Percentiles rank a stretch among this genome's conserved stretches.
Conservation (phyloP, 306 rosid genomes). For the Carpinus fangiana region DNA sequence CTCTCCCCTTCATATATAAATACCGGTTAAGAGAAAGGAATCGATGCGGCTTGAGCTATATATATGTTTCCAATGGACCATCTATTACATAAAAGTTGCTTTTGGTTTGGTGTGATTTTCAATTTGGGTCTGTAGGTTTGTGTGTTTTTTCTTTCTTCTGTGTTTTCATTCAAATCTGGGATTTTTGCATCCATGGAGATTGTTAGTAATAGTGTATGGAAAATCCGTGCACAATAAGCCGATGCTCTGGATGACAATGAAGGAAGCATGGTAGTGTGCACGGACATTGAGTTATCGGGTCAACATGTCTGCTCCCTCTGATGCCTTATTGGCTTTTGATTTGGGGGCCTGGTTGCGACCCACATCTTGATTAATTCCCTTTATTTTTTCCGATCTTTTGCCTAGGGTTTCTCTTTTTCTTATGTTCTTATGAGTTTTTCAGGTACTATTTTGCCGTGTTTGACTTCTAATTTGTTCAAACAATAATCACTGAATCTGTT, state of each 20-base stretch:
- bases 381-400: neutral
- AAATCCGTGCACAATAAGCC: conserved; percentile 90
- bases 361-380: conserved; percentile 29
- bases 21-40: neutral
- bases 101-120: too few relatives aligned
- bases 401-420: neutral
- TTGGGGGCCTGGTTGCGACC: conserved; percentile 95
- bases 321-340: conserved; percentile 44
- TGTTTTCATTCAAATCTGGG: neutral
- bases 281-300: conserved; percentile 65
- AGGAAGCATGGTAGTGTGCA: conserved; percentile 89
- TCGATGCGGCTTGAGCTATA: too few relatives aligned
- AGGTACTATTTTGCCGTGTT: too few relatives aligned
- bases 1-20: neutral
- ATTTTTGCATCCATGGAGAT: neutral
- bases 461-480: too few relatives aligned
- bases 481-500: too few relatives aligned
- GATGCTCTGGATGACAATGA: conserved; percentile 89
- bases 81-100: too few relatives aligned
- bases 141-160: neutral
- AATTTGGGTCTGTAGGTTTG: neutral
- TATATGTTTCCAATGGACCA: too few relatives aligned
- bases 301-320: conserved; percentile 89
- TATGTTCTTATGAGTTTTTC: too few relatives aligned
- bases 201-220: neutral